These are phyloP conservation scores for Trichosporon coremiiforme DNA, from an alignment of 1,284 basidiomycete species.

Conservation along the genomic window DNA sequence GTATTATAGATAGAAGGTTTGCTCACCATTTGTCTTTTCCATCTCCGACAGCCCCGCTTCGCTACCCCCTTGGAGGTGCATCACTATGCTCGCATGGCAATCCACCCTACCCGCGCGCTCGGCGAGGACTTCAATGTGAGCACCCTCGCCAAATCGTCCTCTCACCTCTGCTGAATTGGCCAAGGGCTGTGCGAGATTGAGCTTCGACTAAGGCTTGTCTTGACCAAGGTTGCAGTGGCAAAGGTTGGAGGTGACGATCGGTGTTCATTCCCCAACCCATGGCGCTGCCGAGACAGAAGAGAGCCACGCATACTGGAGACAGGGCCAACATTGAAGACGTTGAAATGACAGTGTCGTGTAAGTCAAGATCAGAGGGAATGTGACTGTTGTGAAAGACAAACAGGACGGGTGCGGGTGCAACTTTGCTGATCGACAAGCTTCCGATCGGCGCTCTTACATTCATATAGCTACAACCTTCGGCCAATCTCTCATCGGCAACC, in stretches of 20 bases:
- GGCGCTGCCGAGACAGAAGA: not conserved
- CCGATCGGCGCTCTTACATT: not conserved
- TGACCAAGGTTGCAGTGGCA: too few species aligned
- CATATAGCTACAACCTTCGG: constrained; percentile 33
- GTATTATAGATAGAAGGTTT: not conserved
- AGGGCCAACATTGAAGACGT: not conserved
- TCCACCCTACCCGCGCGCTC: not conserved
- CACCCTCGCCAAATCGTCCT: too few species aligned
- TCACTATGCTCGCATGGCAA: not conserved
- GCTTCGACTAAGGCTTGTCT: too few species aligned
- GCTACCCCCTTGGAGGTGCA: not conserved
- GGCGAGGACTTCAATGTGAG: not conserved
- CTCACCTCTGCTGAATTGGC: not conserved
- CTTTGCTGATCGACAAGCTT: not conserved
- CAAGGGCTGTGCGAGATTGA: too few species aligned
- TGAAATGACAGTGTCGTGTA: not conserved
- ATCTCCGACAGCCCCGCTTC: not conserved
- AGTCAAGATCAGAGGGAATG: not conserved
- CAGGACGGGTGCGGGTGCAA: not conserved
- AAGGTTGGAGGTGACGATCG: not conserved
- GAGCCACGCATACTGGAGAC: not conserved
- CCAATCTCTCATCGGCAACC: constrained; percentile 52
- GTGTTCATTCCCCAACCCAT: not conserved
- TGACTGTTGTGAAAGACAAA: too few species aligned
- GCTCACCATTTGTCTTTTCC: not conserved